Evolutionary conservation across 441 rosid genomes (phyloP).

Genomic region (Corymbia citriodora): DNA sequence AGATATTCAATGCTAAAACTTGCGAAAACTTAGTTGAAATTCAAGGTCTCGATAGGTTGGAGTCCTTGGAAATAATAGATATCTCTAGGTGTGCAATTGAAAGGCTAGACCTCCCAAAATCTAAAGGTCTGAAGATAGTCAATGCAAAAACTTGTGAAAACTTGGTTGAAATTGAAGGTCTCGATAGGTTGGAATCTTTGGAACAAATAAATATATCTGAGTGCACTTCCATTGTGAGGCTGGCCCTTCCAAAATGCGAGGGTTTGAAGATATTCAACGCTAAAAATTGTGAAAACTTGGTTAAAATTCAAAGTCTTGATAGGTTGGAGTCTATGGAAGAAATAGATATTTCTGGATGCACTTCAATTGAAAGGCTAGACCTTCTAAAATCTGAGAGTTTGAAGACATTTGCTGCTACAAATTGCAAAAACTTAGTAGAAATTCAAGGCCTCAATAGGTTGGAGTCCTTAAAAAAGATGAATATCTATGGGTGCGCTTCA

Average conservation of each 20-base stretch:
- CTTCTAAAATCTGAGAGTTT: background rate
- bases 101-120: background rate
- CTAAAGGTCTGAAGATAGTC: background rate
- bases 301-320: background rate
- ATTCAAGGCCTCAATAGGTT: background rate
- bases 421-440: background rate
- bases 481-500: background rate
- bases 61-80: background rate
- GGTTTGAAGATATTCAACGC: background rate
- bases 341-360: background rate
- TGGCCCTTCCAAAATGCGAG: background rate
- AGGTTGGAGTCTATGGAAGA: background rate
- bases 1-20: too few relatives aligned
- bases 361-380: too few relatives aligned
- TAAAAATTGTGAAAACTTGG: background rate
- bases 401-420: fast-evolving
- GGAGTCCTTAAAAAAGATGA: fast-evolving
- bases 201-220: too few relatives aligned
- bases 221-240: background rate
- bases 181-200: background rate
- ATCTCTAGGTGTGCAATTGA: background rate
- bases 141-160: background rate
- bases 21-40: background rate
- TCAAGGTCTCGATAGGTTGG: background rate
- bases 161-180: background rate